Evolutionary conservation across 768 basidiomycete species (phyloP).

Genomic region (Coprinopsis cinerea): DNA sequence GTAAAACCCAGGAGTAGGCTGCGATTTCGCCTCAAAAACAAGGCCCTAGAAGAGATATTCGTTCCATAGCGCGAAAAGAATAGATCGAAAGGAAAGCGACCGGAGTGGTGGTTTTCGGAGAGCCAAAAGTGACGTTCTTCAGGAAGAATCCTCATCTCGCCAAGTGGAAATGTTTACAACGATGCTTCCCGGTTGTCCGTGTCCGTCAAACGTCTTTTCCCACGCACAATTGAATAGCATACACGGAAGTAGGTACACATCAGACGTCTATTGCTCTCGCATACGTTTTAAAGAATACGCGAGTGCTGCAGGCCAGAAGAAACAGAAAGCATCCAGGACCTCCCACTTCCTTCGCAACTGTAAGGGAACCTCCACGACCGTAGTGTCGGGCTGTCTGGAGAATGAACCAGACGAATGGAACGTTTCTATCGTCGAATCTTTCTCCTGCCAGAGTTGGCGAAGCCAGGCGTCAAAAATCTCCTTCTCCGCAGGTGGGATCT

Average conservation of each 20-base stretch:
- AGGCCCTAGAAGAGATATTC: neutral
- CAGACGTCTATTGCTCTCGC: slow-evolving; percentile 19
- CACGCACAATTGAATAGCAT: slow-evolving; percentile 11
- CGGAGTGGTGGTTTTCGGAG: too few relatives aligned
- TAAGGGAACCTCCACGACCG: slow-evolving; percentile 51
- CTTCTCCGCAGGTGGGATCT: slow-evolving; percentile 55
- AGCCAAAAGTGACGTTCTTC: too few relatives aligned
- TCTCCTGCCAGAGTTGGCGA: slow-evolving; percentile 72
- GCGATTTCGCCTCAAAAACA: neutral
- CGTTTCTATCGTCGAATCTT: slow-evolving; percentile 71
- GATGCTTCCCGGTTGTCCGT: neutral
- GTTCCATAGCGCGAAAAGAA: too few relatives aligned
- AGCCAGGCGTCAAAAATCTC: slow-evolving; percentile 79
- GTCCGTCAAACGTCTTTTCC: slow-evolving; percentile 3
- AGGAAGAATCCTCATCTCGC: too few relatives aligned
- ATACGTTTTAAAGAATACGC: slow-evolving; percentile 42
- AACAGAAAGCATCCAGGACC: slow-evolving; percentile 61
- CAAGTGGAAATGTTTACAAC: too few relatives aligned
- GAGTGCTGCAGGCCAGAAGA: slow-evolving; percentile 54
- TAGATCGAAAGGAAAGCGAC: neutral
- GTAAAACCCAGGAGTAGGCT: neutral
- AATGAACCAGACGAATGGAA: slow-evolving; percentile 55
- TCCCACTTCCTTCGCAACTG: slow-evolving; percentile 49
- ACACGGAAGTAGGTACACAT: slow-evolving; percentile 7
- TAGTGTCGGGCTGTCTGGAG: slow-evolving; percentile 18